These are phyloP conservation scores for Vigna trinervia DNA, from an alignment of 306 rosid genomes.

Conservation along the genomic window DNA sequence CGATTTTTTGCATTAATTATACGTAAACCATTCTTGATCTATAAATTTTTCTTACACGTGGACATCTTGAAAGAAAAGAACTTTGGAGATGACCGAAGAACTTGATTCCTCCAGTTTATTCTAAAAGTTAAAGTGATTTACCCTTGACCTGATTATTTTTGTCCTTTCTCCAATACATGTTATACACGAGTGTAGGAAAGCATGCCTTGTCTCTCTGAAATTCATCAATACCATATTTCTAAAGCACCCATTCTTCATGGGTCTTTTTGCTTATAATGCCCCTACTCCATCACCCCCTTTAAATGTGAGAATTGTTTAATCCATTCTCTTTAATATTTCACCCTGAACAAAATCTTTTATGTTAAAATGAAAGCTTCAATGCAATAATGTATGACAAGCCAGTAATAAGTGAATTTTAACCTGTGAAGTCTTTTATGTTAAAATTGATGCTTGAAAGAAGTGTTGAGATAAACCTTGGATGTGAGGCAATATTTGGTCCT, in stretches of 20 bases:
- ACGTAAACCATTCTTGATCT: background rate
- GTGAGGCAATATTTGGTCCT: conserved; percentile 96
- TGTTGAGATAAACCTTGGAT: conserved; percentile 71
- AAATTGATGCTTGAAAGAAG: background rate
- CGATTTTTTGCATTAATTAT: background rate
- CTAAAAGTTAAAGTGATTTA: background rate
- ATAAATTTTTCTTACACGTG: background rate
- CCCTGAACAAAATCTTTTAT: background rate
- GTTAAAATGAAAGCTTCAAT: background rate
- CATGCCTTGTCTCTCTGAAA: background rate
- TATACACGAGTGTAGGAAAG: background rate
- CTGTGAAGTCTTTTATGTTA: background rate
- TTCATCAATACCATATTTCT: too few species aligned
- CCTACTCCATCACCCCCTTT: background rate
- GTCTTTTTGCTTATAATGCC: too few species aligned
- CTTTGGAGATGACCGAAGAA: background rate
- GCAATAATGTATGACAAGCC: background rate
- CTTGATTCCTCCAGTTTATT: background rate
- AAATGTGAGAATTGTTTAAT: background rate
- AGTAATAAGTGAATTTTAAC: background rate
- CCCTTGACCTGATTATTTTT: background rate
- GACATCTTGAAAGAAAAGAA: background rate
- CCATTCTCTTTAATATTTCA: background rate
- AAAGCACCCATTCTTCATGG: too few species aligned
- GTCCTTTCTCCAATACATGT: background rate